phyloP scores from a whole-genome alignment of 208 protist genomes.

The Crithidia mellificae region DNA sequence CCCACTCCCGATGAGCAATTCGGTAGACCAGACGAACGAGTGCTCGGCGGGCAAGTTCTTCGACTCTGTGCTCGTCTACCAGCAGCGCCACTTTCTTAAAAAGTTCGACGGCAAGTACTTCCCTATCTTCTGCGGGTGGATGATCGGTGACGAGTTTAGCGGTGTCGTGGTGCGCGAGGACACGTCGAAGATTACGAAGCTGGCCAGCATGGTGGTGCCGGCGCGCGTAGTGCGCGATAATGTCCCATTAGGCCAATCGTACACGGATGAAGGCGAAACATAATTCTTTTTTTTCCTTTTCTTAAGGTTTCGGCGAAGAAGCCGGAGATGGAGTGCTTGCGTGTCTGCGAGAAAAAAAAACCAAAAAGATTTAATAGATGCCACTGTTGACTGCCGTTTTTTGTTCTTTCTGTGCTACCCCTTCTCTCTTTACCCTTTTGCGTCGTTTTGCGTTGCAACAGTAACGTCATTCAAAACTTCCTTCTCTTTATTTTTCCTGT shows the following conservation, averaged over 20 bases:
- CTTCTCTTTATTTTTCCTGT: too few relatives aligned
- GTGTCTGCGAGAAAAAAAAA: too few relatives aligned
- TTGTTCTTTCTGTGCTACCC: too few relatives aligned
- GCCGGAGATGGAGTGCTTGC: too few relatives aligned
- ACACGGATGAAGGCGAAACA: conserved; percentile 26
- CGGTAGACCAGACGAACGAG: conserved; percentile 57
- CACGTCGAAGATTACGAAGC: conserved; percentile 79
- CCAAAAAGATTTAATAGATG: too few relatives aligned
- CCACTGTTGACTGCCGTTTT: too few relatives aligned
- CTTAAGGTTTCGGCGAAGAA: background rate
- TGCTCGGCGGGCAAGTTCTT: conserved; percentile 60
- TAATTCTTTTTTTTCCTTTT: too few relatives aligned
- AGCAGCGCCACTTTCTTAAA: conserved; percentile 67
- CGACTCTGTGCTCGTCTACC: conserved; percentile 70
- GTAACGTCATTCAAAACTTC: too few relatives aligned
- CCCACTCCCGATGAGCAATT: conserved; percentile 28
- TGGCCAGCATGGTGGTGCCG: conserved; percentile 61
- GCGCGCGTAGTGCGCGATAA: conserved; percentile 60
- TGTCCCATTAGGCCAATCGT: conserved; percentile 21
- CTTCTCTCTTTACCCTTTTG: too few relatives aligned
- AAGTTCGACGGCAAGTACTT: conserved; percentile 77
- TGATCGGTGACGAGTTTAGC: conserved; percentile 65
- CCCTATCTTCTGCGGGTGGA: conserved; percentile 83
- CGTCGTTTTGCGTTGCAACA: too few relatives aligned
- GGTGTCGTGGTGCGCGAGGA: conserved; percentile 80